phyloP scores from a whole-genome alignment of 495 filamentous ascomycete genomes.

The Aspergillus panamensis region DNA sequence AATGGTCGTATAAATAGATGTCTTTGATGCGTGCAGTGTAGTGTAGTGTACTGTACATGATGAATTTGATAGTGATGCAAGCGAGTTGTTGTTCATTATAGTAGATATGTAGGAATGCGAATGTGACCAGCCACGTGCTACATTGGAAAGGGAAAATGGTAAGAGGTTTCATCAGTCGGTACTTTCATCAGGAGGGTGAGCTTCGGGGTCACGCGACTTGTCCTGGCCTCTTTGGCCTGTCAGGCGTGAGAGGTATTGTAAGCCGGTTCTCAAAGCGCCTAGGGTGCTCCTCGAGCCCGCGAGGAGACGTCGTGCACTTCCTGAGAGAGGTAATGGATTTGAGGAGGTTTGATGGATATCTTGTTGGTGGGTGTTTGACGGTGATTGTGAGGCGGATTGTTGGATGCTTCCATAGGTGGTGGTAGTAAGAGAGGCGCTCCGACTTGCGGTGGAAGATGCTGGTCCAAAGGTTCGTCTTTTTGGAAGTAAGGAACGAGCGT shows the following conservation, averaged over 20 bases:
- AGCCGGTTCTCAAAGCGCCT: conserved; percentile 29
- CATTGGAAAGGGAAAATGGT: neutral
- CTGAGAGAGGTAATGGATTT: neutral
- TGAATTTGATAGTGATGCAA: neutral
- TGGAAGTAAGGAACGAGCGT: conserved; percentile 22
- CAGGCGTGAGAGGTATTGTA: conserved; percentile 28
- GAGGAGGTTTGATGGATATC: neutral
- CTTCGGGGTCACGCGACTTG: conserved; percentile 16
- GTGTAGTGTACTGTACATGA: conserved; percentile 11
- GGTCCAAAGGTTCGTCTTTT: conserved; percentile 19
- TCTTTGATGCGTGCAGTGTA: conserved; percentile 8
- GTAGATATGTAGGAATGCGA: neutral
- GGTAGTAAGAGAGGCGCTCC: neutral
- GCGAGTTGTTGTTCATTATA: neutral
- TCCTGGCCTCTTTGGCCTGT: conserved; percentile 22
- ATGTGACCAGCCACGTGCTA: neutral
- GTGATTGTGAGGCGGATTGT: neutral
- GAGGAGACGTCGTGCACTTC: conserved; percentile 21
- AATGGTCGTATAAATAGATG: neutral
- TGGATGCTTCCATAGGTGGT: conserved; percentile 29
- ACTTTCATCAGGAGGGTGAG: conserved; percentile 4
- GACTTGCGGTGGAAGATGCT: neutral
- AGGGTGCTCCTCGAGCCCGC: conserved; percentile 35
- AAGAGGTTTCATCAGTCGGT: neutral
- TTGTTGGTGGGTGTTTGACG: neutral